Evolutionary conservation across 129 eudicot species (phyloP), one percentile per base, ranked within the genome.

Genomic region (Artemisia argyi): DNA sequence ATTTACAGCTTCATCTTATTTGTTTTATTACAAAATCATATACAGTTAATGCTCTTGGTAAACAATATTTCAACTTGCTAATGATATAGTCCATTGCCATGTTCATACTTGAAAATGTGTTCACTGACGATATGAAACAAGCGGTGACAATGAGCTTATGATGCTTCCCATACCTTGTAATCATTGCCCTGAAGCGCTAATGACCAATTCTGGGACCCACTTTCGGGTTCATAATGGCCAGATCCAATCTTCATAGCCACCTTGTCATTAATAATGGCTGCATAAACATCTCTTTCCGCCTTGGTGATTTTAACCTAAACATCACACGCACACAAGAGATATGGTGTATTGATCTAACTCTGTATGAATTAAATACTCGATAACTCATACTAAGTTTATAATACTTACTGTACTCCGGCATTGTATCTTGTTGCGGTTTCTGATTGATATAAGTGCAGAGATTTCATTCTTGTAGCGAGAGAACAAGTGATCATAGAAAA

Each of bases 201-300:
- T 10, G 87, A 84, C 98, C 98, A 94, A 9, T 73, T 83, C 22
- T 78, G 78, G 20, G 78, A 70, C 76, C 86, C 98, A 71, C 69
- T 76, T 50, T 85, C 78, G 13, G 98, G 98, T 52, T 90, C 97
- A 69, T 88, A 94, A 56, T 86, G 83, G 17, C 98, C 97, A 8
- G 96, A 96, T 74, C 98, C 97, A 19, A 94, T 94, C 84, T 94
- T 94, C 93, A 94, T 70, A 9, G 89, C 96, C 68, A 94, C 80
- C 71, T 94, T 90, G 1, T 90, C 89, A 89, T 94, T 93, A 62
- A 94, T 79, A 0, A 86, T 71, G 72, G 97, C 98, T 47, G 93
- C 98, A 74, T 94, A 94, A 49, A 94, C 97, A 81, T 94, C 97
- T 66, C 93, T 84, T 49, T 90, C 98, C 12, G 96, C 85, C 78